These are phyloP conservation scores for Trametes hirsuta DNA, from an alignment of 1,284 basidiomycete species.

Conservation along the genomic window DNA sequence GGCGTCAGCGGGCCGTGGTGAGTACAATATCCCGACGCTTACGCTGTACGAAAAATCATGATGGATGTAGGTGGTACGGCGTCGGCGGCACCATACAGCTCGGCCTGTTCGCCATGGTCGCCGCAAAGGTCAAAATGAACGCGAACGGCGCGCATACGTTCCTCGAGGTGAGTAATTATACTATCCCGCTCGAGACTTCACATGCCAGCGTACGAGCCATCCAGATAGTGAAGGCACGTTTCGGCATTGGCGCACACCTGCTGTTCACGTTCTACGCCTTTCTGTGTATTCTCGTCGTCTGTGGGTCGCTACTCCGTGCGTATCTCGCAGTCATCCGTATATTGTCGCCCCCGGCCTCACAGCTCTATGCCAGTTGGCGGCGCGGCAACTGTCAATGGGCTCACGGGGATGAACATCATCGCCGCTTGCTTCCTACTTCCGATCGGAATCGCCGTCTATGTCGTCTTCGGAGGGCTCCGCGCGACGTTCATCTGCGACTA, in stretches of 20 bases:
- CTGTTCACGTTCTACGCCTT: constrained; percentile 82
- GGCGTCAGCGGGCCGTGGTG: constrained; percentile 54
- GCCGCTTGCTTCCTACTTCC: constrained; percentile 83
- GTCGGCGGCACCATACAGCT: constrained; percentile 75
- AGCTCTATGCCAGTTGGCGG: constrained; percentile 55
- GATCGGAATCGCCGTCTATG: constrained; percentile 47
- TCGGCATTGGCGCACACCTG: constrained; percentile 75
- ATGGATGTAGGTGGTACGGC: constrained; percentile 47
- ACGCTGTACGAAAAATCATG: not conserved
- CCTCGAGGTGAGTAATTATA: constrained; percentile 42
- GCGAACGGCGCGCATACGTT: constrained; percentile 63
- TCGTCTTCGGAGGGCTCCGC: constrained; percentile 54
- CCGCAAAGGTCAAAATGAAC: constrained; percentile 74
- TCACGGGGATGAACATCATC: constrained; percentile 85
- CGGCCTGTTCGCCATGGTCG: constrained; percentile 73
- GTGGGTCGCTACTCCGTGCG: constrained; percentile 53
- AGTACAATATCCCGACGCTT: not conserved
- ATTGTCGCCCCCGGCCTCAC: constrained; percentile 44
- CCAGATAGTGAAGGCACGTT: constrained; percentile 69
- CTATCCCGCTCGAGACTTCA: not conserved
- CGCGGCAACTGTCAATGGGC: constrained; percentile 74
- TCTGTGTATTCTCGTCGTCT: constrained; percentile 81
- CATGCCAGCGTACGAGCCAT: too few species aligned
- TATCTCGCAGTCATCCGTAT: constrained; percentile 21
- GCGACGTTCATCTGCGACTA: constrained; percentile 60